phyloP scores from a whole-genome alignment of 2,329 filamentous ascomycete genomes.

The Ascosphaera apis region DNA sequence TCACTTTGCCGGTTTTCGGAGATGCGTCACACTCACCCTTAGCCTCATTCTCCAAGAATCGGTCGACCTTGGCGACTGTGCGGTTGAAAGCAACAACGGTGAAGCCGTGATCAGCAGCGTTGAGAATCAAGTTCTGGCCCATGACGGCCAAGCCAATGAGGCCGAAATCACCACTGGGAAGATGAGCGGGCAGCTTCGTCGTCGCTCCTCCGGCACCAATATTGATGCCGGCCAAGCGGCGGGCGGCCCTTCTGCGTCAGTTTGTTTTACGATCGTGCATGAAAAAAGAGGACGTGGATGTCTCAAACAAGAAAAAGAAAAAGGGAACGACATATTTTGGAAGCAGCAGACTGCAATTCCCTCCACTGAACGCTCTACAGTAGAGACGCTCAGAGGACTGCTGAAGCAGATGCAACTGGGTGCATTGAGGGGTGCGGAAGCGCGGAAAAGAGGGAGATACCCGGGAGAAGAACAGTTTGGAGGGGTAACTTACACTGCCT shows the following conservation, averaged over 20 bases:
- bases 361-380: slow-evolving; percentile 1
- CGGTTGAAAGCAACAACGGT: slow-evolving; percentile 97
- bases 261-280: not conserved
- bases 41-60: slow-evolving; percentile 73
- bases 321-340: not conserved
- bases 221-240: slow-evolving; percentile 51
- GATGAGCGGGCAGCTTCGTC: slow-evolving; percentile 20
- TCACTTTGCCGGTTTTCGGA: too few relatives aligned
- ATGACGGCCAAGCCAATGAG: slow-evolving; percentile 86
- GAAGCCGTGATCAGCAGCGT: slow-evolving; percentile 79
- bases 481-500: slow-evolving; percentile 21
- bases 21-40: slow-evolving; percentile 34
- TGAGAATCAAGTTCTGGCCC: slow-evolving; percentile 72
- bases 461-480: slow-evolving; percentile 4
- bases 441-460: slow-evolving; percentile 4
- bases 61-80: slow-evolving; percentile 94
- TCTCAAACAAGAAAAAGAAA: not conserved
- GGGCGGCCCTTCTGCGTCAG: slow-evolving; percentile 17
- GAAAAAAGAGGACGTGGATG: not conserved
- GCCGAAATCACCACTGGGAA: slow-evolving; percentile 59
- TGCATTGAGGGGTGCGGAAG: slow-evolving; percentile 1
- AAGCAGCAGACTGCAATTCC: not conserved
- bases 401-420: not conserved
- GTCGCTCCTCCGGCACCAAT: slow-evolving; percentile 29
- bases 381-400: not conserved